phyloP scores from a whole-genome alignment of 768 basidiomycete species.

The Coprinellus micaceus region DNA sequence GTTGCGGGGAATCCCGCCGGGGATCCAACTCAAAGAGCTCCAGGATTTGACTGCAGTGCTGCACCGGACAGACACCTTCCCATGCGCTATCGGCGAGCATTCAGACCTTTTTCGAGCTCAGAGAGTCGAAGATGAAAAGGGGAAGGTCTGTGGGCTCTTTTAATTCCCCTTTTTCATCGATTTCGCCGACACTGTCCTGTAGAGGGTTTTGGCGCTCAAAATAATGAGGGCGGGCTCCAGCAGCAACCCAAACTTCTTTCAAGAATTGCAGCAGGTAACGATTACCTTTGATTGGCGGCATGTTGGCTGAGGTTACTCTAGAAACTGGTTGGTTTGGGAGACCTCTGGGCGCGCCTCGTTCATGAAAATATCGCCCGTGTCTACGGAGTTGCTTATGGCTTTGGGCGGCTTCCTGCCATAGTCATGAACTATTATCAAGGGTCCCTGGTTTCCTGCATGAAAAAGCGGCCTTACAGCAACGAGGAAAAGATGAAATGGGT shows the following conservation, averaged over 20 bases:
- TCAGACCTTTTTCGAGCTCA: background rate
- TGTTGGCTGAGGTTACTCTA: too few relatives aligned
- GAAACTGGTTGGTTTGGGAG: background rate
- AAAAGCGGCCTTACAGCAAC: background rate
- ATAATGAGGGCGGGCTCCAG: background rate
- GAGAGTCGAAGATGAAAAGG: background rate
- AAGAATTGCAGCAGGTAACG: background rate
- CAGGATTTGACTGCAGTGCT: background rate
- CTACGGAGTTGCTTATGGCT: slow-evolving; percentile 14
- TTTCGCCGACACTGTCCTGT: too few relatives aligned
- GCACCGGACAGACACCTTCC: background rate
- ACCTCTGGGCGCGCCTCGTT: slow-evolving; percentile 14
- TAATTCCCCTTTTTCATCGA: too few relatives aligned
- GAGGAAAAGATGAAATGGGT: background rate
- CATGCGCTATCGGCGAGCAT: background rate
- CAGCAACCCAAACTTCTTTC: background rate
- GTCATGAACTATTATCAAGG: slow-evolving; percentile 20
- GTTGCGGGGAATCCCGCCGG: too few relatives aligned
- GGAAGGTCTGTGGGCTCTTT: too few relatives aligned
- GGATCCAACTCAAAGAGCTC: too few relatives aligned
- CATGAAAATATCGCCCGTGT: slow-evolving; percentile 21
- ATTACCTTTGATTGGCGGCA: background rate
- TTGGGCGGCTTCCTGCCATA: slow-evolving; percentile 21
- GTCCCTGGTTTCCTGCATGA: slow-evolving; percentile 17
- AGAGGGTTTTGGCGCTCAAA: background rate